A percentile compares a stretch with the other conserved stretches of the same genome.
These are phyloP conservation scores for Lodderomyces theae DNA, from an alignment of 1,139 yeast genomes.

Conservation along the genomic window DNA sequence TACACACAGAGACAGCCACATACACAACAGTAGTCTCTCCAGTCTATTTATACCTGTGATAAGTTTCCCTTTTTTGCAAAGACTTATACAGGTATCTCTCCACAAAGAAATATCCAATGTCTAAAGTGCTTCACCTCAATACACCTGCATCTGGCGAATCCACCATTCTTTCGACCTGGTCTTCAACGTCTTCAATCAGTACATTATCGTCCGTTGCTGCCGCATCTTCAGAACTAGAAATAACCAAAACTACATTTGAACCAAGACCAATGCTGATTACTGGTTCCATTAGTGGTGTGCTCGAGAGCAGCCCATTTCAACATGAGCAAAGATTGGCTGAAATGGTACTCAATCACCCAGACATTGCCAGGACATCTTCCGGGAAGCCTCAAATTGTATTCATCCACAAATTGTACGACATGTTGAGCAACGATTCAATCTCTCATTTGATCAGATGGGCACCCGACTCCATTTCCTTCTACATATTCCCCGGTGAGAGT, in stretches of 20 bases:
- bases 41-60: not conserved
- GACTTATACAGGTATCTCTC: not conserved
- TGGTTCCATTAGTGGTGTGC: not conserved
- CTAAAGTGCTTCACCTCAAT: constrained; percentile 1
- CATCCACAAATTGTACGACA: constrained; percentile 61
- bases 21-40: too few species aligned
- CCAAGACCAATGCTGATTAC: not conserved
- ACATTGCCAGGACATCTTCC: not conserved
- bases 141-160: not conserved
- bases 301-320: not conserved
- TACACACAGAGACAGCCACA: not conserved
- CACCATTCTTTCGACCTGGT: constrained; percentile 1
- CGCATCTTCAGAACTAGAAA: not conserved
- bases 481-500: constrained; percentile 51
- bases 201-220: not conserved
- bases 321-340: not conserved
- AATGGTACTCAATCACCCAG: not conserved
- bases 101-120: not conserved
- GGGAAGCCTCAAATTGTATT: constrained; percentile 51
- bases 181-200: not conserved
- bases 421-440: constrained; percentile 55
- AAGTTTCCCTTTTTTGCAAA: not conserved
- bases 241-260: not conserved
- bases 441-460: constrained; percentile 49
- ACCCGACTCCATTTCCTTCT: constrained; percentile 35